phyloP scores from a whole-genome alignment of 2,329 filamentous ascomycete genomes.

The Cladosporium halotolerans region DNA sequence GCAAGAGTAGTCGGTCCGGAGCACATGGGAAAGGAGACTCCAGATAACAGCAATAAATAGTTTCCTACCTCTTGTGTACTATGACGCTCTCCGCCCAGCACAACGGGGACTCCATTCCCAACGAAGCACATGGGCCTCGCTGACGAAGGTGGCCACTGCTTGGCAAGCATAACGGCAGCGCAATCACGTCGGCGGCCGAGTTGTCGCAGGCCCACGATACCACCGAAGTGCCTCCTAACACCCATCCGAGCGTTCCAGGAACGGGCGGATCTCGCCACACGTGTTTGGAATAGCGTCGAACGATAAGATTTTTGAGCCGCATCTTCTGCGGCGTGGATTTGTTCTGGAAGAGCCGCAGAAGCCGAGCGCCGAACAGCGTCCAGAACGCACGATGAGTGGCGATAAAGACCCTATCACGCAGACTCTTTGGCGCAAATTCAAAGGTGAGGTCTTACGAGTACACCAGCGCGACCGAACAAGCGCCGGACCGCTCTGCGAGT shows the following conservation, averaged over 20 bases:
- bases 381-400: neutral
- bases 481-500: constrained; percentile 4
- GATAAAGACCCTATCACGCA: neutral
- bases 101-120: constrained; percentile 8
- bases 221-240: constrained; percentile 11
- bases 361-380: too few species aligned
- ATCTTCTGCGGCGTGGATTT: neutral
- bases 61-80: constrained; percentile 1
- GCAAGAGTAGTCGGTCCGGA: constrained; percentile 10
- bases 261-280: constrained; percentile 7
- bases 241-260: constrained; percentile 9
- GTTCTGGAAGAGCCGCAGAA: too few species aligned
- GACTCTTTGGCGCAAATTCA: constrained; percentile 2
- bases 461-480: constrained; percentile 7
- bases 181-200: constrained; percentile 5
- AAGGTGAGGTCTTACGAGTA: constrained; percentile 7
- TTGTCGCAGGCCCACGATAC: constrained; percentile 9
- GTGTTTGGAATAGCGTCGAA: neutral
- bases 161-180: constrained; percentile 1
- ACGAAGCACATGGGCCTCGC: constrained; percentile 4
- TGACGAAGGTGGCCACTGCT: constrained; percentile 10
- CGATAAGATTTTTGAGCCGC: neutral
- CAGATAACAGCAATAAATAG: constrained; percentile 1
- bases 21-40: constrained; percentile 6
- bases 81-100: constrained; percentile 5